Percentiles rank a stretch among this genome's conserved stretches.
Evolutionary conservation across 176 grass and related monocot species (phyloP).

Genomic region (Typha latifolia): DNA sequence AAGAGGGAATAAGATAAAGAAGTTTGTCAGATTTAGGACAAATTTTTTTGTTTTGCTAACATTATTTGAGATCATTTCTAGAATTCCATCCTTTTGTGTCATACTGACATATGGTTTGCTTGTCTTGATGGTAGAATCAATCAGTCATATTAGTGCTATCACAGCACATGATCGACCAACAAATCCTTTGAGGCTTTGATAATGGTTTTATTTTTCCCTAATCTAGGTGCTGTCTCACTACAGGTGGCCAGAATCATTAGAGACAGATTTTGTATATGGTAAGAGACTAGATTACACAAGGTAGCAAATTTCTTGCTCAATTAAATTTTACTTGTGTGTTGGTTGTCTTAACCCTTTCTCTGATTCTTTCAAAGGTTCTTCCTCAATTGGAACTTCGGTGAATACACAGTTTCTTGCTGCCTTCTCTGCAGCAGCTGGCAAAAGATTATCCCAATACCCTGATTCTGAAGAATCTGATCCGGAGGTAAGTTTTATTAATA

Average conservation of each 20-base stretch:
- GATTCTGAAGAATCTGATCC: constrained; percentile 83
- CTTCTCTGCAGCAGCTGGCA: constrained; percentile 67
- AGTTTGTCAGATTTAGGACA: no score
- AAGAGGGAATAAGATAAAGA: no score
- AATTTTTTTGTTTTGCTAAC: no score
- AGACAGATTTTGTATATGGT: constrained; percentile 92
- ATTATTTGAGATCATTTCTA: no score
- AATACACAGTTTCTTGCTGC: constrained; percentile 64
- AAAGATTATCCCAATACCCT: constrained; percentile 38
- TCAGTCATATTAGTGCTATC: no score
- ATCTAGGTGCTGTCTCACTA: constrained; percentile 60
- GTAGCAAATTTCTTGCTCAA: neutral
- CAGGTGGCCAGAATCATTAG: constrained; percentile 79
- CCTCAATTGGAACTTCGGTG: constrained; percentile 83
- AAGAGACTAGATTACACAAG: constrained; percentile 2
- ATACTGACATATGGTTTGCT: no score
- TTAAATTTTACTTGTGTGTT: neutral
- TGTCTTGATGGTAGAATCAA: no score
- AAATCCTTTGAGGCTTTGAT: no score
- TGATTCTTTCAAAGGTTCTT: constrained; percentile 48
- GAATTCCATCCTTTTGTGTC: no score
- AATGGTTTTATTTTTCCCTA: constrained; percentile 18
- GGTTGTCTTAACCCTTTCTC: constrained; percentile 17
- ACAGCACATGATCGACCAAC: no score
- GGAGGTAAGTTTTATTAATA: constrained; percentile 36